These are phyloP conservation scores for Colletotrichum sp. DNA, from an alignment of 2,329 filamentous ascomycete genomes.

Conservation along the genomic window DNA sequence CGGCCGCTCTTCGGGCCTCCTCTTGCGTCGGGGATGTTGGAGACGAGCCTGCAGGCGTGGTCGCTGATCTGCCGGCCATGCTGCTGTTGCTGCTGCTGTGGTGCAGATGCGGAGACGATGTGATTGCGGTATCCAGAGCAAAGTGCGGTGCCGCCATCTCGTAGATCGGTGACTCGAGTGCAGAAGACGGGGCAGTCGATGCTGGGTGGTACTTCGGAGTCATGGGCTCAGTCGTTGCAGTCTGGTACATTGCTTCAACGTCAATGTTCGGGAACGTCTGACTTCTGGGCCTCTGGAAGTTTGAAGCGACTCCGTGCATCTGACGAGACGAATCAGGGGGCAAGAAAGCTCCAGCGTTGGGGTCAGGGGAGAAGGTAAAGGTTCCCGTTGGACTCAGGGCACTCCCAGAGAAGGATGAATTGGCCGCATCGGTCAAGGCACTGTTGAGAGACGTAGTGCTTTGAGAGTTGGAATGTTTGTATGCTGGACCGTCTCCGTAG, in stretches of 20 bases:
- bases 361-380: slow-evolving; percentile 78
- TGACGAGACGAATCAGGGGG: slow-evolving; percentile 41
- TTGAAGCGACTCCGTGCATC: slow-evolving; percentile 43
- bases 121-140: slow-evolving; percentile 42
- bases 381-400: slow-evolving; percentile 77
- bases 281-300: slow-evolving; percentile 79
- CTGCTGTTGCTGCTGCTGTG: slow-evolving; percentile 58
- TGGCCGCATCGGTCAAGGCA: slow-evolving; percentile 66
- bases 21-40: slow-evolving; percentile 78
- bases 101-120: slow-evolving; percentile 49
- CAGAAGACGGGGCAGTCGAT: slow-evolving; percentile 55
- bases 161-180: slow-evolving; percentile 55
- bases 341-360: slow-evolving; percentile 69
- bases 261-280: slow-evolving; percentile 83
- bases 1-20: slow-evolving; percentile 81
- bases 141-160: slow-evolving; percentile 49
- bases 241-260: slow-evolving; percentile 60
- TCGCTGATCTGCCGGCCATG: slow-evolving; percentile 37
- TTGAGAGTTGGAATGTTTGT: slow-evolving; percentile 70
- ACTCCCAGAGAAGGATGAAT: slow-evolving; percentile 72
- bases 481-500: slow-evolving; percentile 54
- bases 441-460: slow-evolving; percentile 71
- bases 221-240: slow-evolving; percentile 44
- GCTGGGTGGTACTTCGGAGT: slow-evolving; percentile 55
- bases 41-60: slow-evolving; percentile 56